These are phyloP conservation scores for Carpinus viminea DNA, from an alignment of 306 rosid species.

Conservation along the genomic window DNA sequence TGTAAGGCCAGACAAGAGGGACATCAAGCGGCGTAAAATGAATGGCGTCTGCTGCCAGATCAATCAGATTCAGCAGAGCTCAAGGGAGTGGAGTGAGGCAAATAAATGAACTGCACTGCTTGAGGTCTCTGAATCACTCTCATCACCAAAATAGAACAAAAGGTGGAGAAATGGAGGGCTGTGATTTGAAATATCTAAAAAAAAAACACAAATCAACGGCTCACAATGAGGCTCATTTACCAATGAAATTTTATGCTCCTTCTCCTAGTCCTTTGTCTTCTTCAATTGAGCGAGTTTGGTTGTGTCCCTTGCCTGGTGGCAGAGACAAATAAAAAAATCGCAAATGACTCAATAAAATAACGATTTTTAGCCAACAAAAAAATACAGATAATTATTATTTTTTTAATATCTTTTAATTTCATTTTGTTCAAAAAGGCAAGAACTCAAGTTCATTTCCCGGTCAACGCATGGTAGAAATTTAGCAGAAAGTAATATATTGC, in stretches of 20 bases:
- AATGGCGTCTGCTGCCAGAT: conserved; percentile 23
- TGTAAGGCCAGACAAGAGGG: conserved; percentile 28
- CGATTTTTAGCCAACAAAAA: too few relatives aligned
- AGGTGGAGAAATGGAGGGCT: too few relatives aligned
- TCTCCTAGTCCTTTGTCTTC: neutral
- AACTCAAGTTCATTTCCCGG: neutral
- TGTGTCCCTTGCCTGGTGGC: neutral
- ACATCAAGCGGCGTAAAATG: conserved; percentile 42
- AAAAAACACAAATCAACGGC: neutral
- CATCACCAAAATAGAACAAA: neutral
- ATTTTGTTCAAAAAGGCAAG: neutral
- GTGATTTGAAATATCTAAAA: too few relatives aligned
- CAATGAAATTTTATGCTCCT: neutral
- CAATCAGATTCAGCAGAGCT: conserved; percentile 22
- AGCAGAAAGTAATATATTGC: neutral
- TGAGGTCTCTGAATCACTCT: neutral
- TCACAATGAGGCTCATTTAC: neutral
- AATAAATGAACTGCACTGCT: neutral
- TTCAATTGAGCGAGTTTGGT: neutral
- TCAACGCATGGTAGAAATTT: neutral
- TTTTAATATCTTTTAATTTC: neutral
- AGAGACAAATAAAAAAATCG: neutral
- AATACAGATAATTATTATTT: too few relatives aligned
- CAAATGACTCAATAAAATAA: too few relatives aligned
- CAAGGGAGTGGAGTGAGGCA: conserved; percentile 20